Evolutionary conservation across 345 rosid species (phyloP), one percentile per base, ranked within the genome.

Genomic region (Aegle marmelos): DNA sequence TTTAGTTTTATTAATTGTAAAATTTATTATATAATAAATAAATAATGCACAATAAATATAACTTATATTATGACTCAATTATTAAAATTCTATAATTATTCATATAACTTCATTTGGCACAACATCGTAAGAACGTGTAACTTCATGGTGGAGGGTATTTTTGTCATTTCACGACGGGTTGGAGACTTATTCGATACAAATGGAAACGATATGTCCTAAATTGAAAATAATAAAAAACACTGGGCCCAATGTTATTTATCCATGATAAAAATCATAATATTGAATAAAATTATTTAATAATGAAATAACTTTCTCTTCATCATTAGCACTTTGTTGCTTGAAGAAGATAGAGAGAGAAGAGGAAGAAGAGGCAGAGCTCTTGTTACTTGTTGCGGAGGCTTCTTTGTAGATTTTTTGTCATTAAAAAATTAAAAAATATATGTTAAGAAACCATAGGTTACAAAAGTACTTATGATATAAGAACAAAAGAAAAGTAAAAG

Each of bases 301-400:
- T 64, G 24, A 67, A 28, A 17, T 66, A 41, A 16, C 62, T 70
- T 72, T 78, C 72, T 41, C 24, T 78, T 79, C 30, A 31, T 24
- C 78, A 77, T 9, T 48, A 22, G 70, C 17, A 75, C 37, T 66
- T n/a, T 30, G 80, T 34, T 65, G 27, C 54, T 74, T 31, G 64
- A 24, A 58, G 39, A 24, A 25, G 14, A 33, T 36, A 79, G 76
- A 78, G 72, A 62, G 69, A 63, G 81, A 71, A 73, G 77, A 71
- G 69, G 77, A 61, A 28, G 67, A 30, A 74, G 45, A 34, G 27
- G 56, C 65, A 36, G 79, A 73, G 81, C 77, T 79, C 86, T 79
- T 74, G 78, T 86, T 76, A 77, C 89, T 89, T 87, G 77, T 76
- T 4, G 76, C 74, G 19, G 86, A 89, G 86, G 89, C 68, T 82